phyloP scores from a whole-genome alignment of 805 yeast species.

The Kodamaea nitidulidarum region DNA sequence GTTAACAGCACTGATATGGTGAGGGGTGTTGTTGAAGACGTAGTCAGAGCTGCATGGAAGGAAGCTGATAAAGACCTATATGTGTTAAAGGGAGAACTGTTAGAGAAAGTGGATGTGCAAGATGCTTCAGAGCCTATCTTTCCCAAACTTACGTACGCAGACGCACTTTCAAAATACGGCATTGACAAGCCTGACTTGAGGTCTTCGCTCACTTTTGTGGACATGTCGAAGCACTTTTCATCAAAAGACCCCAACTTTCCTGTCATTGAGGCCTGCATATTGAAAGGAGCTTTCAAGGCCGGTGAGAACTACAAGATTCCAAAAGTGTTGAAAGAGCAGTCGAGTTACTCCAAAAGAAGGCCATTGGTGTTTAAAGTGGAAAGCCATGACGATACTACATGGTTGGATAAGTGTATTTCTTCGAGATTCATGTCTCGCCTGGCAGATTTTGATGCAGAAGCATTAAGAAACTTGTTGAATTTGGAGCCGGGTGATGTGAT shows the following conservation, averaged over 20 bases:
- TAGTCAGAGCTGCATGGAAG: constrained; percentile 57
- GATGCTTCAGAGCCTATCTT: no score
- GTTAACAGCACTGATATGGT: constrained; percentile 64
- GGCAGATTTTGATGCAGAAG: constrained; percentile 13
- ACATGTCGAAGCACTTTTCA: constrained; percentile 41
- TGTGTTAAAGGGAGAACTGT: constrained; percentile 16
- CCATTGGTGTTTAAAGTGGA: constrained; percentile 57
- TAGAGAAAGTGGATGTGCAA: constrained; percentile 25
- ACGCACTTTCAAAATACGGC: constrained; percentile 73
- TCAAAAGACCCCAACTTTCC: constrained; percentile 47
- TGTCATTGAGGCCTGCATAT: constrained; percentile 68
- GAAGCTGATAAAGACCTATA: constrained; percentile 8
- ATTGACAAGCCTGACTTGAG: constrained; percentile 94
- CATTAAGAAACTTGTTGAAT: constrained; percentile 26
- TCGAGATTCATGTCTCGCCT: constrained; percentile 19
- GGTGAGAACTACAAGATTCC: constrained; percentile 29
- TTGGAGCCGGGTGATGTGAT: constrained; percentile 67
- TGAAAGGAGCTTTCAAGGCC: constrained; percentile 45
- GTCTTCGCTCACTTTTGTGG: constrained; percentile 47
- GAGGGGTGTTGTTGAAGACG: constrained; percentile 54
- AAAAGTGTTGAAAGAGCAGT: constrained; percentile 32
- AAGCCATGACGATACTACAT: constrained; percentile 34
- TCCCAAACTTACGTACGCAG: constrained; percentile 54
- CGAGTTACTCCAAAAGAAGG: constrained; percentile 50
- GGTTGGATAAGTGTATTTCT: constrained; percentile 43